phyloP scores from a whole-genome alignment of 768 basidiomycete genomes.

The Leccinum truebloodii region DNA sequence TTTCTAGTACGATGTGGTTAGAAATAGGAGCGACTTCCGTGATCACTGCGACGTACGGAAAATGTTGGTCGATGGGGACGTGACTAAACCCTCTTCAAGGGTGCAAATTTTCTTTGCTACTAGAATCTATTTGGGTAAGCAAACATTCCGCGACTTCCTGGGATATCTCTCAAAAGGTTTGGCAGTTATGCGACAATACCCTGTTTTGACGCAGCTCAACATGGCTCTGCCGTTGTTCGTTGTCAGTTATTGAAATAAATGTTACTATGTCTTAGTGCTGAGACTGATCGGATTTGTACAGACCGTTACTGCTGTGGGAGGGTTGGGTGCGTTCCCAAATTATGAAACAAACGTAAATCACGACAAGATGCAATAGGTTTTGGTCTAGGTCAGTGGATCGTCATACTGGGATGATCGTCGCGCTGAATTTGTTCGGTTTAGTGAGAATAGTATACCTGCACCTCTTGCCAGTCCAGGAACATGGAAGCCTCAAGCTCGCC shows the following conservation, averaged over 20 bases:
- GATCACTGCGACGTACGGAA: constrained; percentile 5
- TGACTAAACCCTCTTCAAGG: constrained; percentile 1
- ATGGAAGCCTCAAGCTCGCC: not conserved
- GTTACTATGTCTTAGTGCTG: not conserved
- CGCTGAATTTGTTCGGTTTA: not conserved
- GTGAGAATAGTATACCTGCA: constrained; percentile 4
- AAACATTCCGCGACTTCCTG: not conserved
- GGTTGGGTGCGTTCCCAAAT: constrained; percentile 4
- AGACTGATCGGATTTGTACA: not conserved
- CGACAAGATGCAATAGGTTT: constrained; percentile 2
- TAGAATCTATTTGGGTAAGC: constrained; percentile 10
- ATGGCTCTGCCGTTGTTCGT: not conserved
- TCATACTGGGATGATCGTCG: not conserved
- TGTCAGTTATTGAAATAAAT: constrained; percentile 5
- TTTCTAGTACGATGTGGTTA: constrained; percentile 3
- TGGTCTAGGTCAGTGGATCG: constrained; percentile 6
- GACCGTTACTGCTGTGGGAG: constrained; percentile 2
- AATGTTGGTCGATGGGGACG: not conserved
- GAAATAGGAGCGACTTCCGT: not conserved
- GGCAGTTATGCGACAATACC: constrained; percentile 9
- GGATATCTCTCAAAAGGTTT: not conserved
- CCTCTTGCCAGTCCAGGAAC: not conserved
- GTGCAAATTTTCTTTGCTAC: constrained; percentile 9
- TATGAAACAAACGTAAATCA: not conserved
- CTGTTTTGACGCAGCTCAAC: constrained; percentile 2